Conservation (phyloP, 495 filamentous ascomycete species). For the Aspergillus leporis region DNA sequence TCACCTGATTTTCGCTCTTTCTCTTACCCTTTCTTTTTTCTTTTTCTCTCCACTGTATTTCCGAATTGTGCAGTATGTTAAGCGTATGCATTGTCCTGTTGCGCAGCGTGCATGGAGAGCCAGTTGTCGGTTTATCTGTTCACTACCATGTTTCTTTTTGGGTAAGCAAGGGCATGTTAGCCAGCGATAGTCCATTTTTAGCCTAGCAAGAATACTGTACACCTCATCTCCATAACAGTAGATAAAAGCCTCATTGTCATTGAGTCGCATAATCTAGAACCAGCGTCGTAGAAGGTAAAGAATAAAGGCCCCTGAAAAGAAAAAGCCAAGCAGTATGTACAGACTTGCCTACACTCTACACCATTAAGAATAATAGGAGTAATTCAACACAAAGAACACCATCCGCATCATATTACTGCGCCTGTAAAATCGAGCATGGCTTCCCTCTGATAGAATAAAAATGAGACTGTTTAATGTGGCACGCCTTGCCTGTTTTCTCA, state of each 20-base stretch:
- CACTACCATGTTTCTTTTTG: conserved; percentile 23
- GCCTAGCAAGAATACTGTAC: background rate
- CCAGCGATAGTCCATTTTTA: conserved; percentile 21
- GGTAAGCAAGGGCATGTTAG: conserved; percentile 28
- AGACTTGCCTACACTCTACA: background rate
- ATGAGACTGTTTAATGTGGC: conserved; percentile 65
- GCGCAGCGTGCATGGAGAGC: background rate
- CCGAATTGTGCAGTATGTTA: background rate
- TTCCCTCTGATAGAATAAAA: conserved; percentile 51
- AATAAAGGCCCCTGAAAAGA: background rate
- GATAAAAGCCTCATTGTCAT: background rate
- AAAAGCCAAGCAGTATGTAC: background rate
- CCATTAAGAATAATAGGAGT: background rate
- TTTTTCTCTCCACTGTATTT: background rate
- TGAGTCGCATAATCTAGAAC: background rate
- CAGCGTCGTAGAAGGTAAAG: background rate
- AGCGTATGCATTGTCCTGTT: conserved; percentile 15
- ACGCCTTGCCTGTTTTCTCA: conserved; percentile 67
- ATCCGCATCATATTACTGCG: background rate
- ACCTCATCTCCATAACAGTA: background rate
- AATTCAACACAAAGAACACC: background rate
- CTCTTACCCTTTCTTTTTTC: conserved; percentile 1
- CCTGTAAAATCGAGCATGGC: conserved; percentile 2
- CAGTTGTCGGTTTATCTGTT: conserved; percentile 34
- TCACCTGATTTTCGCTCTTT: background rate